Percentiles rank a stretch among this genome's conserved stretches.
These are phyloP conservation scores for Termitomyces sp. DNA, from an alignment of 768 basidiomycete species.

Conservation along the genomic window DNA sequence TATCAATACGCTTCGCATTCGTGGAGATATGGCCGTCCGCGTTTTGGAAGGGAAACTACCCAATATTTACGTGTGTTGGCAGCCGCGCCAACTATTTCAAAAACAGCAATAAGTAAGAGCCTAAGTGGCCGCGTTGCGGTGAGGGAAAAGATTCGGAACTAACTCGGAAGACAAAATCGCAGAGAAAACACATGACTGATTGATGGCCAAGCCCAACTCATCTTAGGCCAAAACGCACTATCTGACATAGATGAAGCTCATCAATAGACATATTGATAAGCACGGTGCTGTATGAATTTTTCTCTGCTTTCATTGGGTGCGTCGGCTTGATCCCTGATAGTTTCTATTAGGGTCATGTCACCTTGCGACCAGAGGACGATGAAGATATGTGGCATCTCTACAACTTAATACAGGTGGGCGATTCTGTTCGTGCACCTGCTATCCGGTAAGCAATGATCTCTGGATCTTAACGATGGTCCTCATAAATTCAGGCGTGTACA, in stretches of 20 bases:
- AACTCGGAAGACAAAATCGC: too few species aligned
- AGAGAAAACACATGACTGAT: neutral
- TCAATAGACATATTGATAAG: conserved; percentile 81
- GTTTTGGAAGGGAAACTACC: too few species aligned
- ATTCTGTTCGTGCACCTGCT: conserved; percentile 80
- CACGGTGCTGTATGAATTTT: conserved; percentile 58
- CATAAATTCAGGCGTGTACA: conserved; percentile 63
- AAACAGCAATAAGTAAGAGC: too few species aligned
- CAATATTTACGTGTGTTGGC: too few species aligned
- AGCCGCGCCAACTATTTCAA: too few species aligned
- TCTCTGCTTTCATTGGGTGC: conserved; percentile 3
- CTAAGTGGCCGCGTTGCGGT: too few species aligned
- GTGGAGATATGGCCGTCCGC: too few species aligned
- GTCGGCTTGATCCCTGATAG: conserved; percentile 26
- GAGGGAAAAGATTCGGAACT: too few species aligned
- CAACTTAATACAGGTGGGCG: conserved; percentile 89
- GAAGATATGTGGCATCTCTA: conserved; percentile 99
- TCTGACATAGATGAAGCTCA: conserved; percentile 65
- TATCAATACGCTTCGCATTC: too few species aligned
- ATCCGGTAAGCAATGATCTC: conserved; percentile 48
- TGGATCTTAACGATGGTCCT: neutral
- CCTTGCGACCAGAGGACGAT: conserved; percentile 93
- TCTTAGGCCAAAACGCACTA: neutral
- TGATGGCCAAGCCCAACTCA: neutral
- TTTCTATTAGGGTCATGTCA: conserved; percentile 74